These are phyloP conservation scores for Kitagawia praeruptora DNA, from an alignment of 129 eudicot species.

Conservation along the genomic window DNA sequence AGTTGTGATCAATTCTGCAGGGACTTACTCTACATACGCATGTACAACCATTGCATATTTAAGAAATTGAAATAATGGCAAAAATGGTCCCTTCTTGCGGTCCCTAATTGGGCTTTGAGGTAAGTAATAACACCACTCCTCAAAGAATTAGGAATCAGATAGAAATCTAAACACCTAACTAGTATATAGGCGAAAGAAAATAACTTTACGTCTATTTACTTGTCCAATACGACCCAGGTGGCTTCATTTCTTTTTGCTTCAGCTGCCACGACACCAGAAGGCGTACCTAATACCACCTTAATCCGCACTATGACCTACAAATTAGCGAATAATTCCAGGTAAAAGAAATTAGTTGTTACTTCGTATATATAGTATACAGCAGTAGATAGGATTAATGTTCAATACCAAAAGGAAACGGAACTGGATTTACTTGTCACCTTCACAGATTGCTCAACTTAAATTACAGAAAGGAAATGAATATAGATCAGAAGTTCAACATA, in stretches of 20 bases:
- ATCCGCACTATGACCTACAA: slow-evolving; percentile 73
- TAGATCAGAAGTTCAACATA: slow-evolving; percentile 4
- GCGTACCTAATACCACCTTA: slow-evolving; percentile 56
- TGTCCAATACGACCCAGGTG: slow-evolving; percentile 95
- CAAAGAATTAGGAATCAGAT: not conserved
- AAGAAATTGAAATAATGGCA: not conserved
- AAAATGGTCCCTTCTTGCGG: slow-evolving; percentile 4
- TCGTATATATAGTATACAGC: not conserved
- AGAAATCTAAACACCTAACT: not conserved
- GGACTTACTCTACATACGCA: not conserved
- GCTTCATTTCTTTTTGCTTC: slow-evolving; percentile 72
- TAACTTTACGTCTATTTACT: slow-evolving; percentile 74
- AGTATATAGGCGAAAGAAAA: slow-evolving; percentile 28
- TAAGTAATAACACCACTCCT: not conserved
- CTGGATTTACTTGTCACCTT: not conserved
- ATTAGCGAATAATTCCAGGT: slow-evolving; percentile 8
- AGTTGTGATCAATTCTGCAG: not conserved
- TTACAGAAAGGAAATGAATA: not conserved
- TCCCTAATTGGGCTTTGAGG: not conserved
- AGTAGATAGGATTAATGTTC: not conserved
- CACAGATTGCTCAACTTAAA: not conserved
- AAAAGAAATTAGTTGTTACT: not conserved
- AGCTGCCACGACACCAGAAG: slow-evolving; percentile 76
- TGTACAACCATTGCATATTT: not conserved
- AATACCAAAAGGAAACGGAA: not conserved